phyloP scores from a whole-genome alignment of 2,329 filamentous ascomycete genomes.

The Cercospora beticola region DNA sequence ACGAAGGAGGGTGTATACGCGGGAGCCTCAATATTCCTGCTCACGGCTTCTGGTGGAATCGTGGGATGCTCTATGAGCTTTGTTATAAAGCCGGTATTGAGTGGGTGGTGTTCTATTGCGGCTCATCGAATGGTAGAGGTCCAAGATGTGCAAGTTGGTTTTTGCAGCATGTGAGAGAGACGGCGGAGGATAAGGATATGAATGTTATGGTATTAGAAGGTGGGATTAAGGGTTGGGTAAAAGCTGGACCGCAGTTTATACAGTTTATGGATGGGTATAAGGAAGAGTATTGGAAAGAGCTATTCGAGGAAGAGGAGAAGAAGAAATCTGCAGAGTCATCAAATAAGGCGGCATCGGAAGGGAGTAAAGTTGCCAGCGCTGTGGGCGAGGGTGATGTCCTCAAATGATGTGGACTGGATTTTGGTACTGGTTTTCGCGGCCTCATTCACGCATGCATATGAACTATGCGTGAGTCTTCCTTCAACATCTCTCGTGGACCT shows the following conservation, averaged over 20 bases:
- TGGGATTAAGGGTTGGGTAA: constrained; percentile 49
- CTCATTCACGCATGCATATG: not conserved
- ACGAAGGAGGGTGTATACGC: constrained; percentile 47
- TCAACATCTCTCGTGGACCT: not conserved
- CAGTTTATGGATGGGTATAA: constrained; percentile 44
- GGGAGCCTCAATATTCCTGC: constrained; percentile 52
- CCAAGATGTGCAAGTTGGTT: constrained; percentile 42
- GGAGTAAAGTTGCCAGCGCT: not conserved
- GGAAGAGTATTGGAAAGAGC: constrained; percentile 44
- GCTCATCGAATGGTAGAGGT: constrained; percentile 36
- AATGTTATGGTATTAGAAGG: constrained; percentile 45
- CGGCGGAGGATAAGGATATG: constrained; percentile 41
- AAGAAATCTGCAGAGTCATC: not conserved
- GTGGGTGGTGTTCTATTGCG: constrained; percentile 50
- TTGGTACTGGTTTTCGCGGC: not conserved
- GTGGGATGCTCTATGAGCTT: constrained; percentile 45
- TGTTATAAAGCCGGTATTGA: constrained; percentile 47
- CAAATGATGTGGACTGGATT: not conserved
- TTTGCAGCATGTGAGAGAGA: constrained; percentile 36
- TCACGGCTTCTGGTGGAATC: constrained; percentile 49
- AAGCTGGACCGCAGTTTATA: constrained; percentile 41
- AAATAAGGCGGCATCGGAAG: not conserved
- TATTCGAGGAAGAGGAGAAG: constrained; percentile 35
- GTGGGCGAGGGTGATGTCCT: constrained; percentile 11
- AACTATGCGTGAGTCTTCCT: not conserved